phyloP scores from a whole-genome alignment of 768 basidiomycete genomes.

The Pleurotus ostreatus region DNA sequence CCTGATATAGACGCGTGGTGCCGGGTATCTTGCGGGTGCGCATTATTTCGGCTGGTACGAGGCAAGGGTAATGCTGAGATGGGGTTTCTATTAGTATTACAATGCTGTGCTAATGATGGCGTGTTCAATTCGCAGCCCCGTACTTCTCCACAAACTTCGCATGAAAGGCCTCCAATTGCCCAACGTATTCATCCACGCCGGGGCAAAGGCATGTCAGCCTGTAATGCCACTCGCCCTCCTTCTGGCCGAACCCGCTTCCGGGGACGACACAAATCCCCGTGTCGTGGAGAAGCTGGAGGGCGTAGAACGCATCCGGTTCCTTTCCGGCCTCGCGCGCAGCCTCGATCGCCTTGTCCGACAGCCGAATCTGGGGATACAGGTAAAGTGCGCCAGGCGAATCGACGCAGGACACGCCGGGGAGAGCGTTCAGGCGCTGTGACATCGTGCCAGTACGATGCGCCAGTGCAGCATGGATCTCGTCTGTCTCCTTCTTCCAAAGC shows the following conservation, averaged over 20 bases:
- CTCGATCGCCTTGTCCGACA: constrained; percentile 69
- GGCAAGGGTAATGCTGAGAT: no score
- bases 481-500: constrained; percentile 82
- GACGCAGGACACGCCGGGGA: constrained; percentile 86
- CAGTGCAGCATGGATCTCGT: constrained; percentile 72
- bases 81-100: no score
- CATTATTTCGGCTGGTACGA: no score
- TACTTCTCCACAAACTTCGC: constrained; percentile 29
- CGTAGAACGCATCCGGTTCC: constrained; percentile 87
- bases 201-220: constrained; percentile 93
- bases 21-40: no score
- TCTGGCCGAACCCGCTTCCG: constrained; percentile 93
- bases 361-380: constrained; percentile 79
- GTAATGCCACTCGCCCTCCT: constrained; percentile 86
- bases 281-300: constrained; percentile 75
- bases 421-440: constrained; percentile 72
- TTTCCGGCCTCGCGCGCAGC: constrained; percentile 71
- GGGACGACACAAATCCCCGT: constrained; percentile 95
- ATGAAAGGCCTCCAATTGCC: constrained; percentile 62
- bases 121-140: constrained; percentile 11
- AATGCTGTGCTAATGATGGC: no score
- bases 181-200: constrained; percentile 89
- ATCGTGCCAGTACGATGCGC: constrained; percentile 67
- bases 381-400: constrained; percentile 91
- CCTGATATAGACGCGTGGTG: no score